Conservation (phyloP, 805 yeast species). For the Kluyveromyces aestuarii region DNA sequence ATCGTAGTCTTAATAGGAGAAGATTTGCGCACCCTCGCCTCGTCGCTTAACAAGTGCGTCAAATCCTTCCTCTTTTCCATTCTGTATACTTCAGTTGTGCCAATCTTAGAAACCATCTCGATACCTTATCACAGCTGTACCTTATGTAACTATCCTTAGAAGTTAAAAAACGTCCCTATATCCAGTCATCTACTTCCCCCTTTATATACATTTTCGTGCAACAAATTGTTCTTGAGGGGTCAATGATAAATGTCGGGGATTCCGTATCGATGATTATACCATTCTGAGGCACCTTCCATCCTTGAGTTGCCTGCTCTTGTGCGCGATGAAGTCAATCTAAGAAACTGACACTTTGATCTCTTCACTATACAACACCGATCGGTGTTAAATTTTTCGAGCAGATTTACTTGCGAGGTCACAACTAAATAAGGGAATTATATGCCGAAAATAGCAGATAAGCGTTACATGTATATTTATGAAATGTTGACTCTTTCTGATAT, state of each 20-base stretch:
- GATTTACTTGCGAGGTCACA: background rate
- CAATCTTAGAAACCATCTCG: background rate
- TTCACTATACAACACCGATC: background rate
- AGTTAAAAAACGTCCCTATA: too few relatives aligned
- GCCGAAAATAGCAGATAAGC: background rate
- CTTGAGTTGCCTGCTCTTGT: background rate
- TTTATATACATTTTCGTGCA: too few relatives aligned
- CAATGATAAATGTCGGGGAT: too few relatives aligned
- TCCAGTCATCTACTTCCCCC: too few relatives aligned
- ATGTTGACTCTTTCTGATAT: too few relatives aligned
- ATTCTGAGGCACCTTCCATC: background rate
- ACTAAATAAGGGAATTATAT: background rate
- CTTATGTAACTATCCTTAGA: too few relatives aligned
- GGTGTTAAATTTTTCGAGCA: background rate
- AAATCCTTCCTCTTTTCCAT: slow-evolving; percentile 40
- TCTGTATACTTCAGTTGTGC: background rate
- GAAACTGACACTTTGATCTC: background rate
- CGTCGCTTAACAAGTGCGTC: slow-evolving; percentile 44
- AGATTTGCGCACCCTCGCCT: slow-evolving; percentile 25
- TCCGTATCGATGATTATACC: background rate
- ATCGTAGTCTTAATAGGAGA: slow-evolving; percentile 66
- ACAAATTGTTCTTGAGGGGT: too few relatives aligned
- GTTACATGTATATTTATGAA: too few relatives aligned
- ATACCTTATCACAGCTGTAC: too few relatives aligned
- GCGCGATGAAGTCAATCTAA: background rate